Evolutionary conservation across 352 stramenopile species (phyloP).

Genomic region (Phytophthora hybrid): DNA sequence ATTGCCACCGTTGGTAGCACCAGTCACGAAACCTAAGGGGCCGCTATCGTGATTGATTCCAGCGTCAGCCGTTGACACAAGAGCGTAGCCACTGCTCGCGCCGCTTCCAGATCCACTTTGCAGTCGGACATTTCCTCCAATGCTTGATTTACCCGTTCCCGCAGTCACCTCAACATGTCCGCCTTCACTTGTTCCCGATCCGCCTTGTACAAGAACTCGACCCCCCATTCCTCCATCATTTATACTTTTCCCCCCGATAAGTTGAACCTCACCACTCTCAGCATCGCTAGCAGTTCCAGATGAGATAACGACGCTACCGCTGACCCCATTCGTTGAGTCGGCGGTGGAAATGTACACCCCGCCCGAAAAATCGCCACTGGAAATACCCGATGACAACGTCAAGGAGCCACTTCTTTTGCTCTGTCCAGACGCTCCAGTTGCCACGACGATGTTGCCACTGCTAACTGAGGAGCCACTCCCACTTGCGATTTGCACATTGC

Average conservation of each 20-base stretch:
- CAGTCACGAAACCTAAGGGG: conserved; percentile 40
- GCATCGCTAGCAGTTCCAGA: conserved; percentile 29
- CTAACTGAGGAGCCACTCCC: conserved; percentile 23
- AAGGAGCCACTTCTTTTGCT: conserved; percentile 40
- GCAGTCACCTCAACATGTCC: conserved; percentile 43
- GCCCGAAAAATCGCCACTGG: conserved; percentile 32
- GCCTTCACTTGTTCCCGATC: conserved; percentile 34
- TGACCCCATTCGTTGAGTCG: conserved; percentile 20
- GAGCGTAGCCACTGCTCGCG: conserved; percentile 41
- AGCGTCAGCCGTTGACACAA: conserved; percentile 40
- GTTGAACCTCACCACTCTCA: conserved; percentile 36
- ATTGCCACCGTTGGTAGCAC: conserved; percentile 37
- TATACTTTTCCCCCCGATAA: conserved; percentile 37
- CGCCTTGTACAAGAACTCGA: conserved; percentile 37
- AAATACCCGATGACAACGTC: conserved; percentile 31
- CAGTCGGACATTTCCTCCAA: conserved; percentile 39
- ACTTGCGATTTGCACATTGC: conserved; percentile 34
- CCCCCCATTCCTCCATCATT: conserved; percentile 45
- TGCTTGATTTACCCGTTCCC: conserved; percentile 26
- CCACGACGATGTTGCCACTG: conserved; percentile 42
- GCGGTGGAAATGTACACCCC: conserved; percentile 38
- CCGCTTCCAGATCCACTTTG: conserved; percentile 39
- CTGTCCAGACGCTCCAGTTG: conserved; percentile 28
- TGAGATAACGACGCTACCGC: conserved; percentile 36
- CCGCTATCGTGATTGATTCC: conserved; percentile 35